phyloP scores from a whole-genome alignment of 1,284 basidiomycete species.

The Rhodofomes roseus region DNA sequence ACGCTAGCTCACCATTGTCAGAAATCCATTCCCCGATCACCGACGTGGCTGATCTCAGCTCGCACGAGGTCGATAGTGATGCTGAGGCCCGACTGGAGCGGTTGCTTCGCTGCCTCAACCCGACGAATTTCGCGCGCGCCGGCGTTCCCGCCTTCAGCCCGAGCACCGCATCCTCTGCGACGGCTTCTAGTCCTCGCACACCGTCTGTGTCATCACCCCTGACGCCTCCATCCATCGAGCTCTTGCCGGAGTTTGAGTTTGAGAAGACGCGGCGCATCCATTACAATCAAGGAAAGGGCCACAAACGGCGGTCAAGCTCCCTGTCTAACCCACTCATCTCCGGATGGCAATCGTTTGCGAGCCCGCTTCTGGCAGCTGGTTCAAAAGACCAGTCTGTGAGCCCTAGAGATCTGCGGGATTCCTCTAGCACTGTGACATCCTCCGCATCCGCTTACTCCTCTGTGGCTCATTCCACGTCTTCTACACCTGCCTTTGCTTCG shows the following conservation, averaged over 20 bases:
- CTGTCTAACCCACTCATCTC: neutral
- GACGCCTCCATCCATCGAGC: constrained; percentile 4
- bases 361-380: neutral
- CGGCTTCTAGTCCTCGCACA: neutral
- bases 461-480: neutral
- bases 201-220: neutral
- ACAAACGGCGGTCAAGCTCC: constrained; percentile 8
- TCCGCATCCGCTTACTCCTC: neutral
- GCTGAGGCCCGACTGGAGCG: neutral
- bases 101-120: neutral
- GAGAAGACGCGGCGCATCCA: constrained; percentile 9
- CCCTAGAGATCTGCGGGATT: neutral
- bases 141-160: neutral
- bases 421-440: neutral
- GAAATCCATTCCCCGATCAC: neutral
- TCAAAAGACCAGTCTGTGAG: neutral
- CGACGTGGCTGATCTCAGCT: neutral
- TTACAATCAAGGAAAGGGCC: neutral
- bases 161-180: neutral
- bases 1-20: neutral
- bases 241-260: constrained; percentile 20
- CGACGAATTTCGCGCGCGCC: neutral
- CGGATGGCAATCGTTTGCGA: neutral
- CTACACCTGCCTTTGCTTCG: neutral
- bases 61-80: neutral